Evolutionary conservation across 2,329 filamentous ascomycete genomes (phyloP).

Genomic region (Mollisia scopiformis): DNA sequence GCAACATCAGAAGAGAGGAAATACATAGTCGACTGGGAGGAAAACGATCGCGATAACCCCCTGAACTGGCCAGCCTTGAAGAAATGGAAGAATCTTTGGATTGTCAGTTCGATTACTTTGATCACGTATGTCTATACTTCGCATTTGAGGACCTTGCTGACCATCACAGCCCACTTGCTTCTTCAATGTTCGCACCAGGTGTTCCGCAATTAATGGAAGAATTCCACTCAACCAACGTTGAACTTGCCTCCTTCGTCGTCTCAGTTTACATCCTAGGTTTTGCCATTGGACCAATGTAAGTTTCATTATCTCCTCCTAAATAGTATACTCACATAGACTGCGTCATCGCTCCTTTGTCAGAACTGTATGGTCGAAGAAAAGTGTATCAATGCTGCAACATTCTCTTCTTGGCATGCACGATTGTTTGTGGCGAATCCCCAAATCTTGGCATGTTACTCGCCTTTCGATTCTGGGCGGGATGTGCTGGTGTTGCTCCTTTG

Average conservation of each 20-base stretch:
- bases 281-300: conserved; percentile 57
- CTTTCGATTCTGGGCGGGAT: background rate
- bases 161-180: conserved; percentile 32
- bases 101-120: too few species aligned
- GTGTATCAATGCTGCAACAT: conserved; percentile 37
- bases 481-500: background rate
- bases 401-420: conserved; percentile 46
- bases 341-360: conserved; percentile 59
- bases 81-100: conserved; percentile 23
- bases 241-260: conserved; percentile 21
- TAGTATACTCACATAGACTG: too few species aligned
- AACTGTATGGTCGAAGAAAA: conserved; percentile 61
- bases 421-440: conserved; percentile 46
- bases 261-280: conserved; percentile 62
- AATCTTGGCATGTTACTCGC: conserved; percentile 16
- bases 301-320: too few species aligned
- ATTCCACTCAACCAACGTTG: conserved; percentile 4
- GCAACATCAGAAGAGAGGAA: background rate
- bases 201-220: background rate
- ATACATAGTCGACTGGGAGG: conserved; percentile 57
- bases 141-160: too few species aligned
- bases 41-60: conserved; percentile 56
- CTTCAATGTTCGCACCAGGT: conserved; percentile 45
- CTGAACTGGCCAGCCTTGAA: conserved; percentile 48
- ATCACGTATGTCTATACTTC: too few species aligned